A percentile compares a stretch with the other conserved stretches of the same genome.
These are phyloP conservation scores for Talaromyces sp. DNA, from an alignment of 2,329 filamentous ascomycete genomes.

Conservation along the genomic window DNA sequence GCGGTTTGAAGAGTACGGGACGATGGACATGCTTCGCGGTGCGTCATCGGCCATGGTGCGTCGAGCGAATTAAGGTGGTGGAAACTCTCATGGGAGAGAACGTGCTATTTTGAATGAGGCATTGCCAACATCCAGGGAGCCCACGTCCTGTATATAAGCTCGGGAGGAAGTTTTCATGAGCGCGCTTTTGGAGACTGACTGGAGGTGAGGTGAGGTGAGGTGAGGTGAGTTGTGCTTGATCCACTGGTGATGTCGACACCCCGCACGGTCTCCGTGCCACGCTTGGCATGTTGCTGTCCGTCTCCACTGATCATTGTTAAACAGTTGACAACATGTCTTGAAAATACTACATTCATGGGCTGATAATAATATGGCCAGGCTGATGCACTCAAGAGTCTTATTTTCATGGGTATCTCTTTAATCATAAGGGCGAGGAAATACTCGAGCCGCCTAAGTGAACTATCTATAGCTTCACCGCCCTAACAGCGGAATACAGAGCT, in stretches of 20 bases:
- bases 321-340: neutral
- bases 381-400: neutral
- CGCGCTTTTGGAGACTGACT: neutral
- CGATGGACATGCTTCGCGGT: constrained; percentile 33
- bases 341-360: no score
- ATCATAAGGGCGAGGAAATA: neutral
- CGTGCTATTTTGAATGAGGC: neutral
- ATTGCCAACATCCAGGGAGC: neutral
- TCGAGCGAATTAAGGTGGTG: neutral
- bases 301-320: neutral
- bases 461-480: neutral
- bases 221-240: neutral
- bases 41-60: constrained; percentile 28
- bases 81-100: constrained; percentile 7
- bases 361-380: neutral
- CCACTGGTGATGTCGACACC: neutral
- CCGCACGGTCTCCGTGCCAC: neutral
- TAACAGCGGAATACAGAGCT: neutral
- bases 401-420: neutral
- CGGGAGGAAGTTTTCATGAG: neutral
- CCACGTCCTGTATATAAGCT: neutral
- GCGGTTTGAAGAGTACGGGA: constrained; percentile 38
- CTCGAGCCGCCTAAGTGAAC: neutral
- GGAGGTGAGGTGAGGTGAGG: neutral
- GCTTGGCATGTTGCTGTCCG: neutral